These are phyloP conservation scores for Cladosporium austrohemisphaericum DNA, from an alignment of 2,329 filamentous ascomycete species.

Conservation along the genomic window DNA sequence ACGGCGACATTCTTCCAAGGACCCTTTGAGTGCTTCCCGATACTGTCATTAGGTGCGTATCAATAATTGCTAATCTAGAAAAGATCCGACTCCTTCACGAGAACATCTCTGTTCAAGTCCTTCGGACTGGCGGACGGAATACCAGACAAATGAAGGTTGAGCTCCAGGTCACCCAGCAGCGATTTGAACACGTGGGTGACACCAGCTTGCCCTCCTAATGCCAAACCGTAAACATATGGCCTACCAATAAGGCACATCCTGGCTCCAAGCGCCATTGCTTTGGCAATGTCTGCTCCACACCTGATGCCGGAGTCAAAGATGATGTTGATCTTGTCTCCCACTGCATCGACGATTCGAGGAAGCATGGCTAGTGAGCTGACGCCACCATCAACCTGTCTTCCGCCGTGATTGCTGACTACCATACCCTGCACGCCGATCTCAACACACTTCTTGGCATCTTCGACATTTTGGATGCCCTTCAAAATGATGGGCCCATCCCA, in stretches of 20 bases:
- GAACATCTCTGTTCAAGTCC: slow-evolving; percentile 4
- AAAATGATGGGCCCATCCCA: slow-evolving; percentile 64
- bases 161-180: slow-evolving; percentile 21
- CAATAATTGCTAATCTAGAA: too few species aligned
- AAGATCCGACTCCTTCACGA: slow-evolving; percentile 6
- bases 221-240: slow-evolving; percentile 58
- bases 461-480: slow-evolving; percentile 56
- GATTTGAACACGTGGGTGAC: slow-evolving; percentile 39
- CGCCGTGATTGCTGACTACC: slow-evolving; percentile 54
- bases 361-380: slow-evolving; percentile 53
- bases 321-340: slow-evolving; percentile 45
- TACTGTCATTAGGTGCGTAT: too few species aligned
- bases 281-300: slow-evolving; percentile 50
- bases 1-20: too few species aligned
- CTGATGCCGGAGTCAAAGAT: slow-evolving; percentile 53
- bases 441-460: slow-evolving; percentile 46
- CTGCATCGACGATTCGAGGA: slow-evolving; percentile 60
- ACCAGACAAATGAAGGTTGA: slow-evolving; percentile 22
- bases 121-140: not conserved
- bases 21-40: too few species aligned
- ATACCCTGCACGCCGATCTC: slow-evolving; percentile 49
- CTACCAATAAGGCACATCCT: slow-evolving; percentile 56
- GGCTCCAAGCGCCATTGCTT: slow-evolving; percentile 54
- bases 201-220: slow-evolving; percentile 54
- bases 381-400: slow-evolving; percentile 50